Evolutionary conservation across 1,284 basidiomycete genomes (phyloP).

Genomic region (Pyrrhoderma noxium): DNA sequence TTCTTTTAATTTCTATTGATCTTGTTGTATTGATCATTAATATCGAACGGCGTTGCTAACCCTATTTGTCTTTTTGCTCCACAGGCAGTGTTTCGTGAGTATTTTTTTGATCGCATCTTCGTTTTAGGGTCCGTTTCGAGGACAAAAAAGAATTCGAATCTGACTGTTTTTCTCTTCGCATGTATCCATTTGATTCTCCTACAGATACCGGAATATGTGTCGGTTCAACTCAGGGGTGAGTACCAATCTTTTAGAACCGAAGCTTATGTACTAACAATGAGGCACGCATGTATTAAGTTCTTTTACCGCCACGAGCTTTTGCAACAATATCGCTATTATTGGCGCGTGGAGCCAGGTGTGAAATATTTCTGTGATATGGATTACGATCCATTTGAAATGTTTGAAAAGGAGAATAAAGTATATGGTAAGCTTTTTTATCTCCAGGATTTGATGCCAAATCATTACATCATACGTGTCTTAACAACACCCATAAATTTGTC

Average conservation of each 20-base stretch:
- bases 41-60: too few relatives aligned
- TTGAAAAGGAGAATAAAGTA: slow-evolving; percentile 69
- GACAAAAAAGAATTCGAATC: background rate
- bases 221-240: slow-evolving; percentile 79
- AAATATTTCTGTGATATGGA: slow-evolving; percentile 72
- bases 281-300: slow-evolving; percentile 36
- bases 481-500: too few relatives aligned
- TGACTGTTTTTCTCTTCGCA: slow-evolving; percentile 1
- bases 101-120: background rate
- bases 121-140: background rate
- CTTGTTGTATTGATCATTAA: too few relatives aligned
- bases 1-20: slow-evolving; percentile 6
- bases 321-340: slow-evolving; percentile 74
- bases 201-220: slow-evolving; percentile 71
- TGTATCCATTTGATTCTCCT: slow-evolving; percentile 10
- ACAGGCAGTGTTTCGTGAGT: slow-evolving; percentile 23
- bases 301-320: slow-evolving; percentile 74
- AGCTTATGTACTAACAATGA: slow-evolving; percentile 13
- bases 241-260: slow-evolving; percentile 15
- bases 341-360: slow-evolving; percentile 75
- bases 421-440: slow-evolving; percentile 40
- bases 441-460: too few relatives aligned
- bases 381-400: slow-evolving; percentile 76
- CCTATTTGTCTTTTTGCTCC: slow-evolving; percentile 1
- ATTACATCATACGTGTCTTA: too few relatives aligned